Percentiles rank a stretch among this genome's conserved stretches.
Evolutionary conservation across 2,329 filamentous ascomycete genomes (phyloP).

Genomic region (Byssoonygena ceratinophila): DNA sequence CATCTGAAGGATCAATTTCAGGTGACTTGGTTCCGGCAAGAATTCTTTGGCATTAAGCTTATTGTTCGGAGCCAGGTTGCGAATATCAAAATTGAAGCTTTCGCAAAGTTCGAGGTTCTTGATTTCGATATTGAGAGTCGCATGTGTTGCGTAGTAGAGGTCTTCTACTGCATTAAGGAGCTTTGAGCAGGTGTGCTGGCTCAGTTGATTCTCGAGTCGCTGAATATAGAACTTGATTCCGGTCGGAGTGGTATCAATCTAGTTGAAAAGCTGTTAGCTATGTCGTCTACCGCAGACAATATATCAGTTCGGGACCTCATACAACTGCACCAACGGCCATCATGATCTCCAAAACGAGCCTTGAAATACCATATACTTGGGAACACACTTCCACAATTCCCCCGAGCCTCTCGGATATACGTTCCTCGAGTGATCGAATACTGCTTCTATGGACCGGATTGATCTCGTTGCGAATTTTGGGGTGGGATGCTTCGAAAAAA

Average conservation of each 20-base stretch:
- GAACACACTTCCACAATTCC: constrained; percentile 25
- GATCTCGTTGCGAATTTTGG: not conserved
- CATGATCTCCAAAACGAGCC: constrained; percentile 27
- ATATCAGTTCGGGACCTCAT: not conserved
- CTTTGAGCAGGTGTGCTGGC: constrained; percentile 20
- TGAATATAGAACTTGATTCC: constrained; percentile 26
- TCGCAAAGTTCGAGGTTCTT: constrained; percentile 28
- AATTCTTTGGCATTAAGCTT: constrained; percentile 14
- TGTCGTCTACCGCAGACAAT: not conserved
- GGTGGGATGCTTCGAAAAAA: not conserved
- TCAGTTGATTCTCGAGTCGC: constrained; percentile 24
- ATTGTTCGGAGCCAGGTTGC: constrained; percentile 16
- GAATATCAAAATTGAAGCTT: constrained; percentile 22
- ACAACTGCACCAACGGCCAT: constrained; percentile 29
- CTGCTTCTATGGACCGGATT: not conserved
- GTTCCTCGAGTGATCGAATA: constrained; percentile 13
- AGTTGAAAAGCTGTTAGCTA: constrained; percentile 12
- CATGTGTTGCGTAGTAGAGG: constrained; percentile 30
- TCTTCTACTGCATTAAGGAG: constrained; percentile 30
- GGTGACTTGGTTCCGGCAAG: constrained; percentile 28
- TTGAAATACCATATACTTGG: constrained; percentile 30
- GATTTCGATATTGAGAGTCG: constrained; percentile 31
- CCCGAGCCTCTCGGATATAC: constrained; percentile 19
- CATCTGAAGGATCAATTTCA: constrained; percentile 26
- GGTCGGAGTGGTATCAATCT: constrained; percentile 26